phyloP scores from a whole-genome alignment of 2,329 filamentous ascomycete genomes.

The Aspergillus persii region DNA sequence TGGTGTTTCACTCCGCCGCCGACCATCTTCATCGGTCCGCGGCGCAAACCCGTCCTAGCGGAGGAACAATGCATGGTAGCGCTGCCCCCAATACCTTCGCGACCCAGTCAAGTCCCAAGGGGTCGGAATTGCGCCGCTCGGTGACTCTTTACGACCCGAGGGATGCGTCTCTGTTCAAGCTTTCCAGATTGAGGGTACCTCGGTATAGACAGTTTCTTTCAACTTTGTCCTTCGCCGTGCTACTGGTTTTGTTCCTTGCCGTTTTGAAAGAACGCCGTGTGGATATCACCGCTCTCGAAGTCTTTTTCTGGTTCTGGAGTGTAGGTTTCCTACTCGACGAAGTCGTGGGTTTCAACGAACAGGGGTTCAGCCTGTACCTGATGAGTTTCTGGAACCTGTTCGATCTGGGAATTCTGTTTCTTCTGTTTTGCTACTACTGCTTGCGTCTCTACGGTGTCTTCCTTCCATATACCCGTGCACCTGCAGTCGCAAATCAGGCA shows the following conservation, averaged over 20 bases:
- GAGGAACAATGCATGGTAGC: conserved; percentile 26
- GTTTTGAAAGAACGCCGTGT: conserved; percentile 74
- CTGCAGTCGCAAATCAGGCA: conserved; percentile 75
- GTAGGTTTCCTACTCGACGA: conserved; percentile 96
- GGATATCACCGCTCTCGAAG: conserved; percentile 77
- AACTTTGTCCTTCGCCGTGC: conserved; percentile 78
- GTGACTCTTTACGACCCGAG: conserved; percentile 87
- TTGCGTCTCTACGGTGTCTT: conserved; percentile 86
- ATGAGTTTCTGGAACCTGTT: conserved; percentile 99
- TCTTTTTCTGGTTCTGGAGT: conserved; percentile 97
- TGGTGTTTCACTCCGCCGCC: conserved; percentile 87
- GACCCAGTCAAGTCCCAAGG: conserved; percentile 18
- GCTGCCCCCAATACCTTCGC: conserved; percentile 13
- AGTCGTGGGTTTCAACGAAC: conserved; percentile 92
- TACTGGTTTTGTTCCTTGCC: conserved; percentile 81
- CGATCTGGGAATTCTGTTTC: conserved; percentile 81
- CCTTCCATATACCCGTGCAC: conserved; percentile 66
- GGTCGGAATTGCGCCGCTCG: conserved; percentile 56
- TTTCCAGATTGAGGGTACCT: conserved; percentile 85
- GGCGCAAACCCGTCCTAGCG: conserved; percentile 31
- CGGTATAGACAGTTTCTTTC: conserved; percentile 89
- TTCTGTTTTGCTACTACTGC: conserved; percentile 86
- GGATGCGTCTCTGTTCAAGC: conserved; percentile 85
- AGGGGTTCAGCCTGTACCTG: conserved; percentile 93
- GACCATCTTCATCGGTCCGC: conserved; percentile 74